These are phyloP conservation scores for Kluyveromyces aestuarii DNA, from an alignment of 805 yeast genomes.

Conservation along the genomic window DNA sequence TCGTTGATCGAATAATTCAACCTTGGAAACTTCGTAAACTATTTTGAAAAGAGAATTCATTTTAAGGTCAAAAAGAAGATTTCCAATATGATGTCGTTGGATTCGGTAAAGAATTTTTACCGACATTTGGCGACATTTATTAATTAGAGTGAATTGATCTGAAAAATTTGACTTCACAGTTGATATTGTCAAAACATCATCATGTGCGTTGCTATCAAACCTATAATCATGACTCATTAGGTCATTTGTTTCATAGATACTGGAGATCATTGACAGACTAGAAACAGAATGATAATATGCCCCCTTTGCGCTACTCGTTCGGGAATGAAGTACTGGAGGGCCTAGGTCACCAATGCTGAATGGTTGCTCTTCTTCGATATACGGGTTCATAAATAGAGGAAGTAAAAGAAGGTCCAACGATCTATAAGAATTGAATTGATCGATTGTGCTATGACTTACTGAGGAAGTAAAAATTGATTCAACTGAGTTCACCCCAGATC, in stretches of 20 bases:
- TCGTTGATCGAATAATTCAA: slow-evolving; percentile 2
- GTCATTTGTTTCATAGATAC: slow-evolving; percentile 4
- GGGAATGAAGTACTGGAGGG: background rate
- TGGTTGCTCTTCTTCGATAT: slow-evolving; percentile 1
- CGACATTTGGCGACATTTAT: slow-evolving; percentile 9
- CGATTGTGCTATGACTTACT: background rate
- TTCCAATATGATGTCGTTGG: slow-evolving; percentile 17
- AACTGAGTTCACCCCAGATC: background rate
- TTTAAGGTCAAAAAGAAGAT: slow-evolving; percentile 8
- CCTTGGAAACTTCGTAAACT: slow-evolving; percentile 4
- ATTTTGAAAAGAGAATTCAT: slow-evolving; percentile 9
- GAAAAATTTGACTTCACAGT: background rate
- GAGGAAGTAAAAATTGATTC: background rate
- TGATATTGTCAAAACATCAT: slow-evolving; percentile 2
- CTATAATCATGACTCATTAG: background rate
- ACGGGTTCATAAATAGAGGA: slow-evolving; percentile 9
- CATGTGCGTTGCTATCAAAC: background rate
- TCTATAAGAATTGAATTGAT: slow-evolving; percentile 9
- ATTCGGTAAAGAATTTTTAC: slow-evolving; percentile 11
- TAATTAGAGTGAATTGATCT: background rate
- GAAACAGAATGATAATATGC: background rate
- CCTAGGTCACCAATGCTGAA: background rate
- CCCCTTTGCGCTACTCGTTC: background rate
- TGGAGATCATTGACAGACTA: slow-evolving; percentile 4
- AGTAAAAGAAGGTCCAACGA: slow-evolving; percentile 10